A percentile compares a stretch with the other conserved stretches of the same genome.
These are phyloP conservation scores for Lactarius tabidus DNA, from an alignment of 768 basidiomycete species.

Conservation along the genomic window DNA sequence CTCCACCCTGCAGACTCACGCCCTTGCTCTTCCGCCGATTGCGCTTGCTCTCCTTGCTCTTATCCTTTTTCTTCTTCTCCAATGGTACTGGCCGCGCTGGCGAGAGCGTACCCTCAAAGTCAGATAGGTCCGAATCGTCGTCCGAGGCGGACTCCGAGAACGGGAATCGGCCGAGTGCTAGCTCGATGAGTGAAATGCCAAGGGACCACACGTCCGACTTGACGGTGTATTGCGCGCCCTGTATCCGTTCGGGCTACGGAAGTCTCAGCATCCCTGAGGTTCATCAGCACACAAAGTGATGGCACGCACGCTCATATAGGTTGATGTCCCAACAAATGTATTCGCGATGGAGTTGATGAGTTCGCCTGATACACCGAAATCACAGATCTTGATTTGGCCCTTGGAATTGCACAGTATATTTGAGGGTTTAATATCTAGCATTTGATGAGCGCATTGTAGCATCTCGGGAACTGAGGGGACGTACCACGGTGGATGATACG, in stretches of 20 bases:
- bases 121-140: conserved; percentile 66
- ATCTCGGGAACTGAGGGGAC: conserved; percentile 29
- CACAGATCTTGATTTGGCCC: conserved; percentile 98
- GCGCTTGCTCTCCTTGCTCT: conserved; percentile 54
- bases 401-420: conserved; percentile 93
- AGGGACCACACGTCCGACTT: conserved; percentile 99
- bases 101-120: conserved; percentile 76
- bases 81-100: conserved; percentile 60
- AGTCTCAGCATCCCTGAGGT: conserved; percentile 19
- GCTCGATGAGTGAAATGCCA: conserved; percentile 94
- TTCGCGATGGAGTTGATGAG: conserved; percentile 98
- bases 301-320: conserved; percentile 93
- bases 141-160: conserved; percentile 80
- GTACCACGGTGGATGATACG: conserved; percentile 97
- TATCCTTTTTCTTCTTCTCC: conserved; percentile 32
- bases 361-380: conserved; percentile 98
- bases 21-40: conserved; percentile 88
- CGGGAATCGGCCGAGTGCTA: conserved; percentile 95
- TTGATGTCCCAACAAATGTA: conserved; percentile 97
- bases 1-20: conserved; percentile 89
- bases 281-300: conserved; percentile 13
- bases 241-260: conserved; percentile 93
- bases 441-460: not conserved
- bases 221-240: conserved; percentile 96
- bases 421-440: conserved; percentile 96